A percentile compares a stretch with the other conserved stretches of the same genome.
Evolutionary conservation across 768 basidiomycete genomes (phyloP).

Genomic region (Inosperma sp.): DNA sequence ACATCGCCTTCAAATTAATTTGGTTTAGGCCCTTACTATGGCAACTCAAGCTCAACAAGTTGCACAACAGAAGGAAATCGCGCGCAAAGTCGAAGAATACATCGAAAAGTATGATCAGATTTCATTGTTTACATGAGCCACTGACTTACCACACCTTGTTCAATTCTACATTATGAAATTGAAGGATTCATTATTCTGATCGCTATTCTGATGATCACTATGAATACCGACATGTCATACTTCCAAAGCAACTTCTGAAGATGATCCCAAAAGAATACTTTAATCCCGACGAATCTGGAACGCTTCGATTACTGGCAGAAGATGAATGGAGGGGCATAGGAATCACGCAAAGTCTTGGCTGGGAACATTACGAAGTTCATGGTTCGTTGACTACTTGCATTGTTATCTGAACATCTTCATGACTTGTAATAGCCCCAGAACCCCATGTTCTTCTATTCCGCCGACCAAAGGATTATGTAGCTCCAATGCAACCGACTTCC

Average conservation of each 20-base stretch:
- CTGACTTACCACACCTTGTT: slow-evolving; percentile 6
- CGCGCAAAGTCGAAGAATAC: slow-evolving; percentile 65
- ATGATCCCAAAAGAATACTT: slow-evolving; percentile 87
- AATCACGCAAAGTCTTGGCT: slow-evolving; percentile 92
- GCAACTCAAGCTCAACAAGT: slow-evolving; percentile 21
- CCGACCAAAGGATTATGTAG: slow-evolving; percentile 64
- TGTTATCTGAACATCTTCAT: background rate
- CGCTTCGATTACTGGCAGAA: slow-evolving; percentile 78
- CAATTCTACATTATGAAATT: slow-evolving; percentile 16
- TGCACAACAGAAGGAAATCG: slow-evolving; percentile 41
- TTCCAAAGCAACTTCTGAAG: slow-evolving; percentile 93
- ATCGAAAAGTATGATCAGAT: slow-evolving; percentile 59
- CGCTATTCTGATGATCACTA: slow-evolving; percentile 88
- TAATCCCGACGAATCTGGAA: slow-evolving; percentile 66
- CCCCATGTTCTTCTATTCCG: slow-evolving; percentile 94
- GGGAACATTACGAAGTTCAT: slow-evolving; percentile 98
- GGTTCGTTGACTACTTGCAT: slow-evolving; percentile 43
- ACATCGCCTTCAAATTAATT: slow-evolving; percentile 4
- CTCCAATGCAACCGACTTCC: slow-evolving; percentile 42
- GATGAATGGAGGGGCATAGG: slow-evolving; percentile 95
- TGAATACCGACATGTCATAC: slow-evolving; percentile 96
- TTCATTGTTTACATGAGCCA: background rate
- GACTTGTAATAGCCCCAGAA: slow-evolving; percentile 61
- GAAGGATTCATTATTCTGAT: slow-evolving; percentile 85
- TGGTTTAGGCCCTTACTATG: slow-evolving; percentile 28